A percentile compares a stretch with the other conserved stretches of the same genome.
These are phyloP conservation scores for Immersiella caudata DNA, from an alignment of 495 filamentous ascomycete species.

Conservation along the genomic window DNA sequence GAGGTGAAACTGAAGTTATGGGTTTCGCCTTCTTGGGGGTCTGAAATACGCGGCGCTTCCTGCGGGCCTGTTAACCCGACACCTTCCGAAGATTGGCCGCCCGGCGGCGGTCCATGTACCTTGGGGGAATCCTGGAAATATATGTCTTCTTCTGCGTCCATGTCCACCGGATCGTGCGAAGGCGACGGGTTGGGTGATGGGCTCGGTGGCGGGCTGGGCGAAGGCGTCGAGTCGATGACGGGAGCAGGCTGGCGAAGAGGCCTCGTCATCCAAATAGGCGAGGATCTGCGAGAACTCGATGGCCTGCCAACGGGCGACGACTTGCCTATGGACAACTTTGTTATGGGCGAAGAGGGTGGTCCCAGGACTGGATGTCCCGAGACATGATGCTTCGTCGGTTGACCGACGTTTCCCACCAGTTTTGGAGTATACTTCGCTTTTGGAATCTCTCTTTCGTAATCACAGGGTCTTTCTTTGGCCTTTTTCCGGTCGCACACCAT, in stretches of 20 bases:
- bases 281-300: background rate
- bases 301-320: background rate
- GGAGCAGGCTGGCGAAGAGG: background rate
- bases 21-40: too few species aligned
- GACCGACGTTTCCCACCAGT: background rate
- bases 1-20: background rate
- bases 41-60: too few species aligned
- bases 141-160: too few species aligned
- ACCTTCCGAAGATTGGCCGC: too few species aligned
- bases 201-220: too few species aligned
- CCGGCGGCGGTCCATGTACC: too few species aligned
- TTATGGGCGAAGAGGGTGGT: background rate
- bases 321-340: background rate
- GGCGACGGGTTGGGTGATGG: too few species aligned
- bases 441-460: conserved; percentile 10
- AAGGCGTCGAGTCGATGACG: background rate
- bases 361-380: background rate
- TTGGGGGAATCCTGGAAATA: too few species aligned
- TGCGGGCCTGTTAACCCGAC: too few species aligned
- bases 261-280: background rate
- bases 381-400: background rate
- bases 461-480: conserved; percentile 17
- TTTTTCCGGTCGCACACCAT: conserved; percentile 18
- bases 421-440: background rate
- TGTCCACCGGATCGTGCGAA: too few species aligned